These are phyloP conservation scores for Clavulina sp. DNA, from an alignment of 768 basidiomycete species.

Conservation along the genomic window DNA sequence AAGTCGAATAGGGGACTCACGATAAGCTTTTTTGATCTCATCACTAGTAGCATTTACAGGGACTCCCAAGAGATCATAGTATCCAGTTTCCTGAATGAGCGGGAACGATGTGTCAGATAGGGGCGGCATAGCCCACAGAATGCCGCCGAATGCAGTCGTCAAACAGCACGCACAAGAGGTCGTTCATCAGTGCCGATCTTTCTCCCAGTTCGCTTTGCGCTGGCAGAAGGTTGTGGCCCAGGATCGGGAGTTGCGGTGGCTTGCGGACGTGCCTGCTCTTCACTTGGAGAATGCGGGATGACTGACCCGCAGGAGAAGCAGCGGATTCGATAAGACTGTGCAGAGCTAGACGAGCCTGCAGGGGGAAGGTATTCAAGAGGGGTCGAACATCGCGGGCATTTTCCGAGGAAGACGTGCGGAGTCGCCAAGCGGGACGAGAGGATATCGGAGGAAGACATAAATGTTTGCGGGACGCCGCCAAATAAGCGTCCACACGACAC, in stretches of 20 bases:
- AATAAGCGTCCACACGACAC: neutral
- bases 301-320: constrained; percentile 51
- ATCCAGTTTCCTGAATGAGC: constrained; percentile 43
- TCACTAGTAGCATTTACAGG: constrained; percentile 57
- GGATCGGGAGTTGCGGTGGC: constrained; percentile 5
- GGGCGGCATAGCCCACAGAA: neutral
- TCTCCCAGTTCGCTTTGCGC: constrained; percentile 30
- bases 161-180: constrained; percentile 45
- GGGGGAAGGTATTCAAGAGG: constrained; percentile 56
- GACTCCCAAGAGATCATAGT: constrained; percentile 74
- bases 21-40: constrained; percentile 84
- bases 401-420: constrained; percentile 43
- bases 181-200: constrained; percentile 81
- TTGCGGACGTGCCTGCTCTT: constrained; percentile 11
- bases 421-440: constrained; percentile 47
- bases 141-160: neutral
- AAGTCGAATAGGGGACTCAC: constrained; percentile 25
- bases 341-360: constrained; percentile 33
- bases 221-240: constrained; percentile 8
- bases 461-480: neutral
- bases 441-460: constrained; percentile 11
- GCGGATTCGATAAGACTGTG: constrained; percentile 43
- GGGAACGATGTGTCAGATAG: neutral
- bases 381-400: constrained; percentile 37
- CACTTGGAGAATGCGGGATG: constrained; percentile 42